Conservation (phyloP, 2,329 filamentous ascomycete genomes). For the Trichophyton equinum region DNA sequence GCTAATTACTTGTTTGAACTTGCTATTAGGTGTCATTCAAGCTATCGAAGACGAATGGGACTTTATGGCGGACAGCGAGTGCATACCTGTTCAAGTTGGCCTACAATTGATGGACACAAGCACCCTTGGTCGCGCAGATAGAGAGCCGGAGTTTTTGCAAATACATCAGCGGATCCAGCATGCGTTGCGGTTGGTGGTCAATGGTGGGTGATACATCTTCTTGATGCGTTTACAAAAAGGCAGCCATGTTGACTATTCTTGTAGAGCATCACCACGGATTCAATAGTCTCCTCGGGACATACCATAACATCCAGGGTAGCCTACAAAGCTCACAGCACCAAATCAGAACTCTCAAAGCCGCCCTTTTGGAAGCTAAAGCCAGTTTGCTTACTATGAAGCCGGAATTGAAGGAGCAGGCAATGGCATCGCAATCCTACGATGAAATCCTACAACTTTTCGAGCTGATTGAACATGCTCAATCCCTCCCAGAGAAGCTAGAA, state of each 20-base stretch:
- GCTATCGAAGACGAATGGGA: constrained; percentile 84
- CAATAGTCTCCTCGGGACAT: constrained; percentile 96
- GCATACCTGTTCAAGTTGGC: constrained; percentile 86
- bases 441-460: constrained; percentile 71
- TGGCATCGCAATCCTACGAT: constrained; percentile 80
- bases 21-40: constrained; percentile 49
- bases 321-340: constrained; percentile 79
- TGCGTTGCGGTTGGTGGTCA: constrained; percentile 86
- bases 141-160: constrained; percentile 71
- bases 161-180: constrained; percentile 83
- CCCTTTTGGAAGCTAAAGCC: constrained; percentile 65
- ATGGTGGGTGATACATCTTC: constrained; percentile 36
- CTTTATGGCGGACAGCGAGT: constrained; percentile 77
- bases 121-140: constrained; percentile 80
- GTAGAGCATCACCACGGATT: constrained; percentile 93
- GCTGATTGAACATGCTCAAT: constrained; percentile 75
- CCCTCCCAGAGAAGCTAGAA: constrained; percentile 83
- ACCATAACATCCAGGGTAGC: constrained; percentile 94
- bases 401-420: constrained; percentile 79
- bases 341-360: constrained; percentile 69
- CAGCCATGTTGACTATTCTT: constrained; percentile 7
- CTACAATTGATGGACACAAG: constrained; percentile 87
- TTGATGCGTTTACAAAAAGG: neutral
- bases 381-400: constrained; percentile 77
- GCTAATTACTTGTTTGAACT: constrained; percentile 2